These are phyloP conservation scores for Geotrichum macrosporum DNA, from an alignment of 1,139 yeast genomes.

Conservation along the genomic window DNA sequence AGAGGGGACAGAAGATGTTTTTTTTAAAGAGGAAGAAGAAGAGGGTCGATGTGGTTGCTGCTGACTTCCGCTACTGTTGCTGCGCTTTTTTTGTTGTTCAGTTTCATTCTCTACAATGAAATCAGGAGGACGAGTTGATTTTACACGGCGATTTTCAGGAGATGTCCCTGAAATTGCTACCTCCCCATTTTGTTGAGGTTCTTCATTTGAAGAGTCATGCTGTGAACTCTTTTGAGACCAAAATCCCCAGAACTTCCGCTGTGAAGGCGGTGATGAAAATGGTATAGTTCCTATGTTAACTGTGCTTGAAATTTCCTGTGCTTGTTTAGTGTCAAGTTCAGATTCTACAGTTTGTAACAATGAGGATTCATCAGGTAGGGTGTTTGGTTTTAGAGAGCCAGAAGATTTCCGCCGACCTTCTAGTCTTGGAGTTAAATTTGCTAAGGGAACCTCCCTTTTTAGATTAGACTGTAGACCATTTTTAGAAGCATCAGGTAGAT, in stretches of 20 bases:
- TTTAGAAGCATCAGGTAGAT: neutral
- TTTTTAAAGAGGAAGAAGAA: neutral
- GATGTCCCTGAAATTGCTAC: slow-evolving; percentile 41
- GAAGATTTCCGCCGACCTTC: neutral
- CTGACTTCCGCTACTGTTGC: no score
- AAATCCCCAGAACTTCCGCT: slow-evolving; percentile 35
- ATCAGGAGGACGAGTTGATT: slow-evolving; percentile 16
- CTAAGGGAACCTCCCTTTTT: neutral
- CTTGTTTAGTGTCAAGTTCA: no score
- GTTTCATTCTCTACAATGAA: neutral
- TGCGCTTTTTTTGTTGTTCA: neutral
- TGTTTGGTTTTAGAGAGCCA: neutral
- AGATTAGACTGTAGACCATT: no score
- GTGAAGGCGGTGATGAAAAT: neutral
- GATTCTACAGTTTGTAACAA: no score
- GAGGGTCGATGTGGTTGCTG: neutral
- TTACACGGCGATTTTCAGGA: slow-evolving; percentile 31
- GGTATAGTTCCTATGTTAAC: neutral
- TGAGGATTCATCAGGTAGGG: no score
- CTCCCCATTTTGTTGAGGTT: slow-evolving; percentile 30
- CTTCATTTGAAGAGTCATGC: no score
- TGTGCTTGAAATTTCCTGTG: no score
- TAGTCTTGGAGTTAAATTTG: slow-evolving; percentile 1
- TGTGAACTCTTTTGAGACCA: slow-evolving; percentile 32
- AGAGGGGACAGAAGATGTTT: no score